Percentiles rank a stretch among this genome's conserved stretches.
Conservation (phyloP, 352 stramenopile species). For the Discostella stelligera region DNA sequence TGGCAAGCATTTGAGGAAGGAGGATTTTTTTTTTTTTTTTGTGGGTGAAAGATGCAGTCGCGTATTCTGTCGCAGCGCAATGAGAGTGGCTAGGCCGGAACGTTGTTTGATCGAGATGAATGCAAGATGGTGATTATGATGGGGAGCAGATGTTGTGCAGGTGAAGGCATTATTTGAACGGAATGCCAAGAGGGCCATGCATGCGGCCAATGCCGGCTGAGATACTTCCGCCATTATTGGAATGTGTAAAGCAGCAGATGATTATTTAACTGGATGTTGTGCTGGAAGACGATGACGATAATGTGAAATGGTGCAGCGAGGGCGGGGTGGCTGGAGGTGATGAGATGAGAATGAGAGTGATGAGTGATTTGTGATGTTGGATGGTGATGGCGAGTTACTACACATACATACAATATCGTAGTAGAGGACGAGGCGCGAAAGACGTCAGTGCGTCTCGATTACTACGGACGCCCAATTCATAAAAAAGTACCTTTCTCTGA, state of each 20-base stretch:
- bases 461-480: background rate
- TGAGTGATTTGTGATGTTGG: background rate
- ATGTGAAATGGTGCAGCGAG: background rate
- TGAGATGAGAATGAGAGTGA: too few relatives aligned
- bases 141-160: background rate
- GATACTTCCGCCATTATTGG: constrained; percentile 32
- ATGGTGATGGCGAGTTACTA: background rate
- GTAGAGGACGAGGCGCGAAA: background rate
- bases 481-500: too few relatives aligned
- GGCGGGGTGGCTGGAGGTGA: too few relatives aligned
- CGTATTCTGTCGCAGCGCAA: background rate
- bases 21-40: constrained; percentile 7
- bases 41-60: constrained; percentile 19
- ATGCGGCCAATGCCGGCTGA: constrained; percentile 31
- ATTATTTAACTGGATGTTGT: background rate
- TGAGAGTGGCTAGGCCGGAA: background rate
- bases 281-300: background rate
- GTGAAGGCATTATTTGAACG: constrained; percentile 28
- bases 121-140: background rate
- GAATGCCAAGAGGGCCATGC: constrained; percentile 25
- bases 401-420: too few relatives aligned
- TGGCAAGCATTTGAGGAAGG: constrained; percentile 61
- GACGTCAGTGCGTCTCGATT: background rate
- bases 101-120: background rate
- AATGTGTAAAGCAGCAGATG: background rate